These are phyloP conservation scores for Aspergillus homomorphus DNA, from an alignment of 495 filamentous ascomycete genomes.

Conservation along the genomic window DNA sequence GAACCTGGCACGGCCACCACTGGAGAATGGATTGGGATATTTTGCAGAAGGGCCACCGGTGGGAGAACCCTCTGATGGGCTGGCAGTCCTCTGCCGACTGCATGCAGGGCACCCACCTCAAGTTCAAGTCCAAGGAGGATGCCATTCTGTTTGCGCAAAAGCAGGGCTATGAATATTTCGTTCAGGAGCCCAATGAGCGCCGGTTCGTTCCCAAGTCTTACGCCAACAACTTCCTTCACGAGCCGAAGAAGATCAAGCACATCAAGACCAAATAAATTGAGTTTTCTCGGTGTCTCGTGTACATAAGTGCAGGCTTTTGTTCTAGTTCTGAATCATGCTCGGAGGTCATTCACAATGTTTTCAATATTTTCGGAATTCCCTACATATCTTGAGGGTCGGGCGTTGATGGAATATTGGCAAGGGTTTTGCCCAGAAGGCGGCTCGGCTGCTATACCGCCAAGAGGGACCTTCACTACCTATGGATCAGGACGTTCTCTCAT, in stretches of 20 bases:
- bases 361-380: neutral
- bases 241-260: conserved; percentile 80
- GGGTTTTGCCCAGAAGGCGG: neutral
- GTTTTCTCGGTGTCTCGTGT: conserved; percentile 35
- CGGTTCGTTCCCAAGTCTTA: conserved; percentile 88
- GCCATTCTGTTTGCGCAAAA: conserved; percentile 95
- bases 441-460: too few relatives aligned
- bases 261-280: conserved; percentile 80
- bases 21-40: conserved; percentile 99
- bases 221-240: conserved; percentile 91
- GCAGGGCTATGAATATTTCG: conserved; percentile 98
- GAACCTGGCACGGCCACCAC: conserved; percentile 71
- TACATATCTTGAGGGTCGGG: neutral
- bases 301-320: conserved; percentile 38
- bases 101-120: conserved; percentile 87
- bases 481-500: too few relatives aligned
- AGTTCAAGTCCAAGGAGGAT: conserved; percentile 92
- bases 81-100: conserved; percentile 95
- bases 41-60: conserved; percentile 79
- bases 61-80: conserved; percentile 98
- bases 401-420: neutral
- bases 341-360: conserved; percentile 8
- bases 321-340: conserved; percentile 9
- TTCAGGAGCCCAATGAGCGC: conserved; percentile 92
- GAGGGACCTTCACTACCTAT: too few relatives aligned